These are phyloP conservation scores for Poronia punctata DNA, from an alignment of 495 filamentous ascomycete genomes.

Conservation along the genomic window DNA sequence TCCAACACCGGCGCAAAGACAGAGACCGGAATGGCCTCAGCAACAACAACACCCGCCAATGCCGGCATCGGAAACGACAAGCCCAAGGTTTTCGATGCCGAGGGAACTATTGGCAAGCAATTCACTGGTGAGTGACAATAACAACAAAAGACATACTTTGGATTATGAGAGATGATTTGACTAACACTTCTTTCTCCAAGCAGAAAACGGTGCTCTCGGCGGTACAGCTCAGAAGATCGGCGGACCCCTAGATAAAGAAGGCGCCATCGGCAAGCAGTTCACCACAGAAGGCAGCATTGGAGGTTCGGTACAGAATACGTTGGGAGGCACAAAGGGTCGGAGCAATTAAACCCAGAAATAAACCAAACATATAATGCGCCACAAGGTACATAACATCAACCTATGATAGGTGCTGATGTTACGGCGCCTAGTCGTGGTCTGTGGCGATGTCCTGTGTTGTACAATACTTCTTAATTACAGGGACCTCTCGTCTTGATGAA, in stretches of 20 bases:
- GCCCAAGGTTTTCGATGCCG: conserved; percentile 25
- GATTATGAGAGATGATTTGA: neutral
- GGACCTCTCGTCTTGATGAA: too few species aligned
- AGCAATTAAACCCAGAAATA: conserved; percentile 16
- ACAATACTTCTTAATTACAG: too few species aligned
- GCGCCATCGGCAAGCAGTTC: conserved; percentile 39
- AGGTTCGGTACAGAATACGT: conserved; percentile 35
- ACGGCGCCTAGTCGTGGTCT: too few species aligned
- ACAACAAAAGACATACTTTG: neutral
- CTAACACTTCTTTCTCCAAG: conserved; percentile 1
- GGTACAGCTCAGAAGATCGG: conserved; percentile 41
- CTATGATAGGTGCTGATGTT: too few species aligned
- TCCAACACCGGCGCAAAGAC: conserved; percentile 21
- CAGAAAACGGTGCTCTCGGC: conserved; percentile 40
- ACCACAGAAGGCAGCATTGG: conserved; percentile 32
- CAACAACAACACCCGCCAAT: conserved; percentile 19
- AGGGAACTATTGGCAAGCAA: conserved; percentile 30
- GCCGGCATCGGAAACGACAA: conserved; percentile 19
- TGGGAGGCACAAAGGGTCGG: conserved; percentile 33
- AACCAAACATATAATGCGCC: neutral
- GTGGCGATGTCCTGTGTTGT: too few species aligned
- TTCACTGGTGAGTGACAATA: conserved; percentile 24
- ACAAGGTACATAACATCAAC: too few species aligned
- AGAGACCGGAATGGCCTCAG: conserved; percentile 19
- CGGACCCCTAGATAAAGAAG: conserved; percentile 39